A percentile compares a stretch with the other conserved stretches of the same genome.
Conservation (phyloP, 768 basidiomycete species). For the Amanita thiersii region DNA sequence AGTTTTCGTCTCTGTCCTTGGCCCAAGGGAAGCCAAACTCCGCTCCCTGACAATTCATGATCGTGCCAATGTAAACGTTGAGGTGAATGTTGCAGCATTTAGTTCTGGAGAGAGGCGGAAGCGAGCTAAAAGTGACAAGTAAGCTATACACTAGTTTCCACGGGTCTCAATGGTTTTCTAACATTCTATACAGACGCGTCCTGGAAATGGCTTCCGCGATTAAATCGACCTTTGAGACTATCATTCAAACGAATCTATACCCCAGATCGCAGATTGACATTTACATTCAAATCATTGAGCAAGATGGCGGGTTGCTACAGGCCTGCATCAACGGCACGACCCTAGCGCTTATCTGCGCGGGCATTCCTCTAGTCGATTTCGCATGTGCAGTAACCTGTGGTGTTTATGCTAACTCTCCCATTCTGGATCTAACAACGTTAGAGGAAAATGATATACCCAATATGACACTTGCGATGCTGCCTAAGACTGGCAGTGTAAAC, state of each 20-base stretch:
- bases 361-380: constrained; percentile 86
- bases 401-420: constrained; percentile 69
- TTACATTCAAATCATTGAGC: constrained; percentile 85
- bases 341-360: constrained; percentile 82
- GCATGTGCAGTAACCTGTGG: constrained; percentile 87
- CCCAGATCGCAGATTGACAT: constrained; percentile 94
- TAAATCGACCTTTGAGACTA: constrained; percentile 94
- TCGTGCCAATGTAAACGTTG: constrained; percentile 83
- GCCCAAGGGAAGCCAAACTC: constrained; percentile 83
- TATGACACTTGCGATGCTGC: constrained; percentile 84
- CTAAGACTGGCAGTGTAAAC: constrained; percentile 77
- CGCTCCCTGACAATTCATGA: constrained; percentile 79
- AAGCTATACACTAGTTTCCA: constrained; percentile 22
- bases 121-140: constrained; percentile 83
- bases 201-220: constrained; percentile 82
- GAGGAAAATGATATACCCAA: constrained; percentile 91
- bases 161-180: constrained; percentile 6
- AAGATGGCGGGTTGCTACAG: constrained; percentile 88
- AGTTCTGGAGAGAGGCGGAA: constrained; percentile 75
- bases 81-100: constrained; percentile 81
- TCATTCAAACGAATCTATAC: constrained; percentile 84
- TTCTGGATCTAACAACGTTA: constrained; percentile 81
- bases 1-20: constrained; percentile 83
- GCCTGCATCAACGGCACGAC: constrained; percentile 94
- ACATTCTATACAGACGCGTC: constrained; percentile 50